Evolutionary conservation across 176 grass and related monocot species (phyloP), one percentile per base, ranked within the genome.

Genomic region (Aegilops bicornis): DNA sequence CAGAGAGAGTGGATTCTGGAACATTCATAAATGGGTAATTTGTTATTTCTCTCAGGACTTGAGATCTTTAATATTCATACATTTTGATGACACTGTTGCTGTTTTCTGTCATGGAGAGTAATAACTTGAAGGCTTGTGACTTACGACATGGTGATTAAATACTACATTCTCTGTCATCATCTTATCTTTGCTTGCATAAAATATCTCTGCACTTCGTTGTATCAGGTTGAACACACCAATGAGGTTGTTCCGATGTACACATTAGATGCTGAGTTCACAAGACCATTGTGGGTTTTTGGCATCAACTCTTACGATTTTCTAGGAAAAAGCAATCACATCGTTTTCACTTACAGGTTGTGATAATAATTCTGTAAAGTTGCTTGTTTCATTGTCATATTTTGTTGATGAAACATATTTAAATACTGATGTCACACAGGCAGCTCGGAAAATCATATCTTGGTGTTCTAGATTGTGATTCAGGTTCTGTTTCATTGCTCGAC

Each of bases 281-380:
- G 76, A 50, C 93, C 96, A 63, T 69, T 98, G 20, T 98, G 96
- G 96, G 88, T 92, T 86, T 98, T 94, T 82, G 96, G 96, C 81
- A 95, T 92, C 62, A 95, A 78, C 69, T 98, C 96, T 20, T 98
- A 95, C 9, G 90, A 85, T 92, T 98, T 98, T 92, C 87, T 94
- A 83, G 88, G 90, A 52, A 86, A 83, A 64, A 86, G 86, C 43
- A 77, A 93, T 86, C 86, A 72, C 82, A 91, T 98, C 32, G 23
- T 98, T 71, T 94, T 94, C 82, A 98, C 88, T 84, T 98, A 98
- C 91, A 98, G 93, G 96, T 98, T 86, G 86, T 54, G n/a, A 84
- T 35, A 60, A 52, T 85, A 60, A 52, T 85, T 75, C n/a, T 80
- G 66, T 66, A 86, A 80, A 75, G 75, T 85, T 70, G 5, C 70